phyloP scores from a whole-genome alignment of 2,329 filamentous ascomycete species.

The Alternaria sp. region DNA sequence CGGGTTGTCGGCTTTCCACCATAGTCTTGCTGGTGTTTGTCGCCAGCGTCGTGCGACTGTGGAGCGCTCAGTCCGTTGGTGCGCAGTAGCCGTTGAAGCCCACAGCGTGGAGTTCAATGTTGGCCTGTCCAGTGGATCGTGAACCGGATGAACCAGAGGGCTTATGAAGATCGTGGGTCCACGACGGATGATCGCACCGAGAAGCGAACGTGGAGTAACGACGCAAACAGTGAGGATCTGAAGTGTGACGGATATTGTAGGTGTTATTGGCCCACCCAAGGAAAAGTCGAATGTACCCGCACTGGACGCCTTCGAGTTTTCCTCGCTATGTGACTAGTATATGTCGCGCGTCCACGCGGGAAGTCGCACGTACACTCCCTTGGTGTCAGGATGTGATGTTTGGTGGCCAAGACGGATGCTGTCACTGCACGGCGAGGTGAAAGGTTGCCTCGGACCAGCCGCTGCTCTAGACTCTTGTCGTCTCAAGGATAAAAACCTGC shows the following conservation, averaged over 20 bases:
- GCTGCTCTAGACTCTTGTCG: slow-evolving; percentile 6
- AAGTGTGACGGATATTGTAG: background rate
- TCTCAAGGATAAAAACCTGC: slow-evolving; percentile 9
- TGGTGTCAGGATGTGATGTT: background rate
- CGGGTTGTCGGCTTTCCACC: slow-evolving; percentile 38
- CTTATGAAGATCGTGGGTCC: slow-evolving; percentile 10
- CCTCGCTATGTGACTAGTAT: background rate
- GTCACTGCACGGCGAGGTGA: slow-evolving; percentile 5
- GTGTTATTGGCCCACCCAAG: background rate
- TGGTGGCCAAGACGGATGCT: slow-evolving; percentile 5
- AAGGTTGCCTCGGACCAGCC: background rate
- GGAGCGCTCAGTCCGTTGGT: background rate
- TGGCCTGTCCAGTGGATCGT: background rate
- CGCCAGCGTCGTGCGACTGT: background rate
- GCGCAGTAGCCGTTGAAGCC: background rate
- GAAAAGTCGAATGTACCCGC: background rate
- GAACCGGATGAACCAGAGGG: background rate
- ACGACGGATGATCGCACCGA: background rate
- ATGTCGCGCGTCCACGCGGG: slow-evolving; percentile 2
- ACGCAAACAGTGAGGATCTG: background rate
- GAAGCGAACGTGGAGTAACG: slow-evolving; percentile 9
- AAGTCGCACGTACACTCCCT: background rate
- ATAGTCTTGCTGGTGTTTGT: slow-evolving; percentile 11
- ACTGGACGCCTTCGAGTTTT: background rate
- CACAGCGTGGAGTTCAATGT: background rate